Evolutionary conservation across 441 rosid species (phyloP), one percentile per base, ranked within the genome.

Genomic region (Omphalea diandra): DNA sequence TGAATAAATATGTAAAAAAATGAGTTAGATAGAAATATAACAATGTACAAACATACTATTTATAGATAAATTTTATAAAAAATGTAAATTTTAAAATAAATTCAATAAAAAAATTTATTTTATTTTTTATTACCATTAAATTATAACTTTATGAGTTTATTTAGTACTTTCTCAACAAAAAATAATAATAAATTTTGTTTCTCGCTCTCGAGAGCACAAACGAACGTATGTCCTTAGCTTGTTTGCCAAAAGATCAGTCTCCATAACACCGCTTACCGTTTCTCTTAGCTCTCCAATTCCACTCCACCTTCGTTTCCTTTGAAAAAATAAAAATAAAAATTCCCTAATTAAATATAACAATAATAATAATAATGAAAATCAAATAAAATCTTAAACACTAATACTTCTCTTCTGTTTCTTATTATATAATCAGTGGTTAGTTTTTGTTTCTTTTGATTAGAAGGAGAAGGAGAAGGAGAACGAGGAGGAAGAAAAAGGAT

Each of bases 211-310:
- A 53, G 53, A 67, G 67, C 60, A 58, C 26, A 35, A 46, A 40
- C 67, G 14, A 46, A 40, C 67, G 14, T 20, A 31, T 77, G 70
- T 64, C 66, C 65, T 66, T 60, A 64, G 33, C 63, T 29, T 43
- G 63, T 40, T 66, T 14, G 55, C 73, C 70, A 74, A 78, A 80
- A 63, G 65, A 64, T 75, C 78, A 75, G 77, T 54, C 66, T 60
- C 77, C 59, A 76, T 57, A 67, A 64, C 26, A 32, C 77, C 75
- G 64, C 82, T 71, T 15, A 11, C 62, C 71, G 61, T 79, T 59
- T 73, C 63, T 70, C 68, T 68, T 71, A 71, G 81, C 73, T 72
- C 80, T 75, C 75, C 77, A 77, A 50, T 76, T 80, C 76, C 77
- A 53, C 41, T 29, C 80, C 40, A 26, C 2, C 70, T 3, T 2